These are phyloP conservation scores for Rutstroemia sp. DNA, from an alignment of 2,329 filamentous ascomycete species.

Conservation along the genomic window DNA sequence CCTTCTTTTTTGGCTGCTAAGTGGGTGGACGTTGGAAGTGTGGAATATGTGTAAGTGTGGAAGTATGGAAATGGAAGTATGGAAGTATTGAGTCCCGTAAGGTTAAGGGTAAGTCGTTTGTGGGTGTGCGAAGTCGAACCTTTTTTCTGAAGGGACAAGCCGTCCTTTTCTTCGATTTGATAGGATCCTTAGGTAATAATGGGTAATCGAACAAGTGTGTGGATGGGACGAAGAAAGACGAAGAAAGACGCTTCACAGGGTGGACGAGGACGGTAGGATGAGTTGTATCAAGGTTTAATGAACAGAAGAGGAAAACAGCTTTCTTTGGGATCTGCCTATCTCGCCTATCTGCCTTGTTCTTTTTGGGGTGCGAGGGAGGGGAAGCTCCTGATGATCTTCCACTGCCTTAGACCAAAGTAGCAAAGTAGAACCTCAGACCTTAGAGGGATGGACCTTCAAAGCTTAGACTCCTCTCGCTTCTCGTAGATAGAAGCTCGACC, in stretches of 20 bases:
- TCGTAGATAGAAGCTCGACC: no score
- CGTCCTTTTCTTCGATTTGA: background rate
- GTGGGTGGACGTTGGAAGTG: background rate
- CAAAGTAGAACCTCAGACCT: no score
- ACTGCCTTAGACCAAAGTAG: background rate
- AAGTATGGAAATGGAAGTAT: no score
- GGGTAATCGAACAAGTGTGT: background rate
- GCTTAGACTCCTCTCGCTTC: no score
- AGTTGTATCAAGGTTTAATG: background rate
- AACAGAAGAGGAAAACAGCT: background rate
- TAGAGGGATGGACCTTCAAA: no score
- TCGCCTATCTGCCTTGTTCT: background rate
- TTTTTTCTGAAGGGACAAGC: no score
- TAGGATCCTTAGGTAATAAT: background rate
- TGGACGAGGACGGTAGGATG: background rate
- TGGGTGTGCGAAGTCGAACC: no score
- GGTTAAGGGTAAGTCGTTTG: no score
- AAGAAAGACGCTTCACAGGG: background rate
- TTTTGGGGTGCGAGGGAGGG: background rate
- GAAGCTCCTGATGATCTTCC: background rate
- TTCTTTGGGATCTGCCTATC: background rate
- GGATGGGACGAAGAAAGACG: background rate
- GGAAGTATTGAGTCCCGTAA: background rate
- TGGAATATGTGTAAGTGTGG: background rate
- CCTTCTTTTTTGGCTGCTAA: no score